Evolutionary conservation across 352 stramenopile species (phyloP), one percentile per base, ranked within the genome.

Genomic region (Phytophthora chlamydospora): DNA sequence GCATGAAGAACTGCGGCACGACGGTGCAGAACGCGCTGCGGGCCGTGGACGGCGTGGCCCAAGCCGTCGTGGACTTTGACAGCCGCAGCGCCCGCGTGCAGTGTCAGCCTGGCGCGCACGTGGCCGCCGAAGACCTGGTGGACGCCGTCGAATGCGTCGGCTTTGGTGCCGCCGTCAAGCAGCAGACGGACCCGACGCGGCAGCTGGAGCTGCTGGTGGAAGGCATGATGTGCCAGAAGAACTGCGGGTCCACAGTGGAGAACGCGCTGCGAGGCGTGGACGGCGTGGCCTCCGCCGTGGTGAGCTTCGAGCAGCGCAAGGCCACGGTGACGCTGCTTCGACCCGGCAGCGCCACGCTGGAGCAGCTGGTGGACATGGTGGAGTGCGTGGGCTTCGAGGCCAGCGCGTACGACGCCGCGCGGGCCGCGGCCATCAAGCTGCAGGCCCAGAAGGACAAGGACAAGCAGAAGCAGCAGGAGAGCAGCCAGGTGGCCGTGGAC

Each of bases 171-270:
- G 74, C 62, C 11, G 32, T 92, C 36, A 83, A 76, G 32, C 33
- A 32, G 42, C 34, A 42, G 24, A 42, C 21, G 16, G 7, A 19
- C 7, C 21, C 56, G 19, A 5, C 58, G 4, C 66, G 81, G 21
- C 75, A 71, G 36, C 21, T 90, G 8, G 34, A 76, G 29, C 59
- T 97, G 53, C 63, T 91, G 27, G 85, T 98, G 3, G 93, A 98
- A 62, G 93, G 93, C 43, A 97, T 98, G 83, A 97, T 97, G 75
- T 97, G 91, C 48, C 90, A 98, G 73, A 98, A 98, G 51, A 98
- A 98, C 71, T 97, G 94, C 64, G 97, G 97, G 49, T 90, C 70
- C 34, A 97, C 91, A 5, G 89, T 97, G 4, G 60, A 92, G 68
- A 94, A 93, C 67, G 88, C 90, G 34, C 67, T 98, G 55, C 58